Base-by-base conservation (phyloP, 2,329 filamentous ascomycete species). In the Decorospora gaudefroyi region DNA sequence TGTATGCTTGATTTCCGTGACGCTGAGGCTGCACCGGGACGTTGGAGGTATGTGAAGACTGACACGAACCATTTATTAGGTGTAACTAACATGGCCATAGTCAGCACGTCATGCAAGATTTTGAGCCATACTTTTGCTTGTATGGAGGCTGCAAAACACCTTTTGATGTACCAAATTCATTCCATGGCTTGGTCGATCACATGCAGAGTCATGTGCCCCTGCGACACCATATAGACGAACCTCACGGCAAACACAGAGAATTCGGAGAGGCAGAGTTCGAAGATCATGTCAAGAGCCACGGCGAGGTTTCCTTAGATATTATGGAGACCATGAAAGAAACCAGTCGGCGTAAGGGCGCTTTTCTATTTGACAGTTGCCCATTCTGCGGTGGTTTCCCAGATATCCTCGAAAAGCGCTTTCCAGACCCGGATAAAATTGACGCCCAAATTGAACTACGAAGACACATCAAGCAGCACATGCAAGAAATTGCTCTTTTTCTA, bases 391-490 rank as follows among this genome's bases (percentile, higher is more conserved):
- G 28, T 13, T 40, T 31, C 15, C 37, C 37, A 6, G 37, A 40
- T 4, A 18, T 32, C 5, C 27, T 40, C 9, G 37, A 40, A 18
- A 31, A 32, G 37, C 18, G 27, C 4, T 40, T 39, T n/a, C 27
- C 37, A 6, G 13, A 40, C 22, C 18, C 8, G 23, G 18, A 31
- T 4, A 17, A 12, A 6, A 7, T 40, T 10, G 37, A 40, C 7
- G 37, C 37, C 10, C 28, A 40, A 15, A 31, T 4, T 4, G 28
- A 31, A 15, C 15, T 40, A 13, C 37, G 37, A 16, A 32, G 15
- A 6, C 37, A 40, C 19, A 26, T 40, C n/a, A 40, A 40, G n/a
- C 37, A 26, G 16, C 37, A 40, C 19, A 40, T 40, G 37, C 37
- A 40, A 18, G 37, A 40, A 13, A 40, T 40, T 12, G 27, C 37